phyloP scores from a whole-genome alignment of 345 rosid genomes.

The Trapa incisa region DNA sequence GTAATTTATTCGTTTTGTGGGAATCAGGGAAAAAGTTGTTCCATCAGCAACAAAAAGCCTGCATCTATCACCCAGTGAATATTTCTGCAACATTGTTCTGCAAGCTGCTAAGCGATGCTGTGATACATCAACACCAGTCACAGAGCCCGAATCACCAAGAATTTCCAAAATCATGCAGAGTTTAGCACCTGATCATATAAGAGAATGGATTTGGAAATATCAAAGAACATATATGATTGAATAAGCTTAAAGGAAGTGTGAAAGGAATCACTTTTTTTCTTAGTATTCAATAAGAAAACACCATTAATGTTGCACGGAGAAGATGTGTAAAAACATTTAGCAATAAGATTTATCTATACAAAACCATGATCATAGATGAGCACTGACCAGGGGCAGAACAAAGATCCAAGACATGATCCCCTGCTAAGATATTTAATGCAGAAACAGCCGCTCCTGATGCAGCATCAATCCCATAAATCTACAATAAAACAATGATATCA shows the following conservation, averaged over 20 bases:
- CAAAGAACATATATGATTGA: not conserved
- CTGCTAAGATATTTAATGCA: conserved; percentile 48
- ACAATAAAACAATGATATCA: conserved; percentile 3
- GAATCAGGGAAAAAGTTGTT: conserved; percentile 52
- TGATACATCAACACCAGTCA: conserved; percentile 86
- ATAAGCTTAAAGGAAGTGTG: not conserved
- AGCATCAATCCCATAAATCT: conserved; percentile 91
- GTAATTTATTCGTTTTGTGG: conserved; percentile 19
- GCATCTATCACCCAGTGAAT: conserved; percentile 54
- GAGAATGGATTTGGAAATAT: not conserved
- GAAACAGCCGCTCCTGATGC: conserved; percentile 89
- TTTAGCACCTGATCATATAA: conserved; percentile 70
- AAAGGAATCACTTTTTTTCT: not conserved
- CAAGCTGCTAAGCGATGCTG: conserved; percentile 85
- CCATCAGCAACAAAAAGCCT: conserved; percentile 85
- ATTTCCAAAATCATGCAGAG: conserved; percentile 75
- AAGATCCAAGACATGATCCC: conserved; percentile 90
- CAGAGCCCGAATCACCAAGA: conserved; percentile 64
- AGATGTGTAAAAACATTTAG: no score
- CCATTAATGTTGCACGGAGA: no score
- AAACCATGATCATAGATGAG: not conserved
- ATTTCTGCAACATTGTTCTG: conserved; percentile 75
- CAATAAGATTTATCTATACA: no score
- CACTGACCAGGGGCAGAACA: conserved; percentile 81
- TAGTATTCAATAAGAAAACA: no score